Evolutionary conservation across 257 asterid genomes (phyloP).

Genomic region (Lycium barbarum): DNA sequence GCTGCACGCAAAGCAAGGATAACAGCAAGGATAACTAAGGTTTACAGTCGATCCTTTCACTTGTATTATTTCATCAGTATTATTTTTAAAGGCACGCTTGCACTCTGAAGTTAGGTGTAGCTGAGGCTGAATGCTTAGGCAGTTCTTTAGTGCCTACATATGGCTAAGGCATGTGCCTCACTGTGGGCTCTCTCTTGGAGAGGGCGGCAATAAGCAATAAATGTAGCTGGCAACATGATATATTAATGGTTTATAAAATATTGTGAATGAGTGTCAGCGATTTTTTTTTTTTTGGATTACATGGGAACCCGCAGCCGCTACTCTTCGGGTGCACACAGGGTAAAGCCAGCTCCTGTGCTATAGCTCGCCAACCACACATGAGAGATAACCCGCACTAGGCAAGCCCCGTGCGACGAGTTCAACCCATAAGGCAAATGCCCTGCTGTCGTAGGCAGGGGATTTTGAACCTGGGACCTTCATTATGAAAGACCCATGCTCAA

Average conservation of each 20-base stretch:
- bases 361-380: too few relatives aligned
- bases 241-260: background rate
- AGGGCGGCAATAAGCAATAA: background rate
- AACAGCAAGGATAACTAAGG: slow-evolving; percentile 91
- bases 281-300: background rate
- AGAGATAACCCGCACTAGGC: too few relatives aligned
- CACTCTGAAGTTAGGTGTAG: slow-evolving; percentile 9
- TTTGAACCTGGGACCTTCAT: too few relatives aligned
- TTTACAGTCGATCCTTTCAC: slow-evolving; percentile 38
- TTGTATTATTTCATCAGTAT: background rate
- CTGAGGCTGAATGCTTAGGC: slow-evolving; percentile 12
- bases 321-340: too few relatives aligned
- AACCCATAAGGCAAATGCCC: too few relatives aligned
- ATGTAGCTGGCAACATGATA: slow-evolving; percentile 4
- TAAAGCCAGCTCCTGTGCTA: too few relatives aligned
- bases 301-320: too few relatives aligned
- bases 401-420: too few relatives aligned
- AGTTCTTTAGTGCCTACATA: slow-evolving; percentile 11
- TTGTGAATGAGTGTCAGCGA: background rate
- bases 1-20: slow-evolving; percentile 90
- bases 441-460: too few relatives aligned
- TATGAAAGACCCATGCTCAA: too few relatives aligned
- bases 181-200: slow-evolving; percentile 14
- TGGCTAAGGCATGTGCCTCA: background rate
- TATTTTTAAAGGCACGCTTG: background rate